Evolutionary conservation across 1,284 basidiomycete species (phyloP), one percentile per base, ranked within the genome.

Genomic region (Apiotrichum sp.): DNA sequence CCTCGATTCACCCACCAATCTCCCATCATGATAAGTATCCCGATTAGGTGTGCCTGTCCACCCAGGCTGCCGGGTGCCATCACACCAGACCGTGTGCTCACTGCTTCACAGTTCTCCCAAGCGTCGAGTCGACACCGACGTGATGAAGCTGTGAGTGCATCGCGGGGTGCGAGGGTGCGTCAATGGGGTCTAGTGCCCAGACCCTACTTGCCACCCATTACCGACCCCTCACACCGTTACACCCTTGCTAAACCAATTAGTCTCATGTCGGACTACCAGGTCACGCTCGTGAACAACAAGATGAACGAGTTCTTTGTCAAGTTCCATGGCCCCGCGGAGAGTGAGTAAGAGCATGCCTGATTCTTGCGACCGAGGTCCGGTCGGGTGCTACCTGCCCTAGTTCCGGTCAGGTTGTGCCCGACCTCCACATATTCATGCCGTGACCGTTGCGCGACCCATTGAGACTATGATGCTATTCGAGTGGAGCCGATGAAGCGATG

Each of bases 261-360:
- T 76, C 79, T 95, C 66, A 95, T 95, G 91, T 93, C 91, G 14
- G 93, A 96, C 78, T 93, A 91, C 76, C 90, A 98, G 74, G 93
- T 98, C 60, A 91, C 85, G 38, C 86, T 98, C 63, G 91, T 98
- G 58, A 97, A 98, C 72, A 95, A 97, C 77, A 98, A 84, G 80
- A 96, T 98, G 89, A 91, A 93, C 73, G 95, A 98, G 79, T 98
- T 98, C 82, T 93, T 90, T 68, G 93, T 98, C 62, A 86, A 87
- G 59, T 98, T 98, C 80, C 83, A 89, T 65, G 95, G 96, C 5
- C 95, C 95, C 11, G 77, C 81, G 62, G 95, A 98, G 78, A 98
- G 95, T 96, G 78, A 74, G 90, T 82, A 38, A 8, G 36, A 38
- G 8, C 8, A 38, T 38, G 36, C 36, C 13, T 7, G 7, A 7